Conservation (phyloP, 345 rosid species). For the Linum usitatissimum region DNA sequence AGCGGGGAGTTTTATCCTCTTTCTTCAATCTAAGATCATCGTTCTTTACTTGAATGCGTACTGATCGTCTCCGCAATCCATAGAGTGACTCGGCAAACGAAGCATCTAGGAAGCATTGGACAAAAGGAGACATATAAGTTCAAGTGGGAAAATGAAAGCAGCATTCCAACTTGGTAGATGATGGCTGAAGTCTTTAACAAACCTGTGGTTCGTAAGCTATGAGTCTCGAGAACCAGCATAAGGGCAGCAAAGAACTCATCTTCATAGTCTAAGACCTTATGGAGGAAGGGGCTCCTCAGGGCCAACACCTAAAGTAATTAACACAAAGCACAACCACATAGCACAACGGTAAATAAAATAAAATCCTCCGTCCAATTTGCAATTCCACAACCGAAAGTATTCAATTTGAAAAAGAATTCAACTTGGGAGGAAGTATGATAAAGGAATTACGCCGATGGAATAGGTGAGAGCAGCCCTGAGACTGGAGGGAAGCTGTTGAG, state of each 20-base stretch:
- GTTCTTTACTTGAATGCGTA: slow-evolving; percentile 41
- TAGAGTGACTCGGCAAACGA: slow-evolving; percentile 91
- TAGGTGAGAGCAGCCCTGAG: slow-evolving; percentile 93
- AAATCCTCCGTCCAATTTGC: no score
- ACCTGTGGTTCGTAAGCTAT: slow-evolving; percentile 96
- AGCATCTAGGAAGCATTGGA: slow-evolving; percentile 53
- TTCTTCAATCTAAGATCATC: slow-evolving; percentile 30
- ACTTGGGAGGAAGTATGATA: no score
- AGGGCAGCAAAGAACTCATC: slow-evolving; percentile 89
- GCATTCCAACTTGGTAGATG: neutral
- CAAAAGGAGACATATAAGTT: neutral
- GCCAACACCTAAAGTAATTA: slow-evolving; percentile 56
- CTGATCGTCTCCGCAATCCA: slow-evolving; percentile 88
- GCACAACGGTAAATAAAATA: no score
- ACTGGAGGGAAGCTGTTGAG: slow-evolving; percentile 97
- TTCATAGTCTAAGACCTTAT: slow-evolving; percentile 78
- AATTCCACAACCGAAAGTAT: no score
- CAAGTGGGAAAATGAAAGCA: neutral
- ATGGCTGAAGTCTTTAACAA: neutral
- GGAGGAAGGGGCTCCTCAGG: slow-evolving; percentile 79
- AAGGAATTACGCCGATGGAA: slow-evolving; percentile 60
- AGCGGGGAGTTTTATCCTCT: slow-evolving; percentile 43
- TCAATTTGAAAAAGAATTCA: neutral
- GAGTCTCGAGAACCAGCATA: slow-evolving; percentile 84
- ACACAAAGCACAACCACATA: neutral